These are phyloP conservation scores for Pseudonitzschia delicatissima DNA, from an alignment of 108 stramenopile genomes.

Conservation along the genomic window DNA sequence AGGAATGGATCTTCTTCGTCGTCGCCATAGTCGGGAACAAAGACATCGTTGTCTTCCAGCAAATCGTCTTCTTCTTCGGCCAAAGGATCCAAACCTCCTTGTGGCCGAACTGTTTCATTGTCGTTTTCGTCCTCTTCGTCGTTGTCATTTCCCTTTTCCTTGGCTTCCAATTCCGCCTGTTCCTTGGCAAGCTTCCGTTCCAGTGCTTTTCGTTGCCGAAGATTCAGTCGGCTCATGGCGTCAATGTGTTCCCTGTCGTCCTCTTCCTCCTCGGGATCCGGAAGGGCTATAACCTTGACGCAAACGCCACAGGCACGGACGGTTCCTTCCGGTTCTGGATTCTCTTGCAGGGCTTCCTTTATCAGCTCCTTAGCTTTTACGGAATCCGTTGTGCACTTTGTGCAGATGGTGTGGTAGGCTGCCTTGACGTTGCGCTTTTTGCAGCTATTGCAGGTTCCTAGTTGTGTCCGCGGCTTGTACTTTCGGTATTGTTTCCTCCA, in stretches of 20 bases:
- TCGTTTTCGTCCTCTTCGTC: slow-evolving; percentile 7
- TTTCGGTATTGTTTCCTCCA: slow-evolving; percentile 92
- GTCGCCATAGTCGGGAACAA: slow-evolving; percentile 24
- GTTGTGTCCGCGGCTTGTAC: slow-evolving; percentile 85
- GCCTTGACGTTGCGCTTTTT: slow-evolving; percentile 54
- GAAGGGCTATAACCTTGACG: slow-evolving; percentile 69
- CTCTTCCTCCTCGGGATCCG: slow-evolving; percentile 52
- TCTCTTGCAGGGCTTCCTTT: slow-evolving; percentile 25
- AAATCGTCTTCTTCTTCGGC: slow-evolving; percentile 29
- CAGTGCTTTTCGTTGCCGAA: slow-evolving; percentile 61
- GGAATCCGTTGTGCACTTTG: slow-evolving; percentile 47
- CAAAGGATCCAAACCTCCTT: not conserved
- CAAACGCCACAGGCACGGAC: slow-evolving; percentile 69
- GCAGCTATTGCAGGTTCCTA: slow-evolving; percentile 79
- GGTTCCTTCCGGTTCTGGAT: slow-evolving; percentile 3
- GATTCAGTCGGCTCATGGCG: slow-evolving; percentile 41
- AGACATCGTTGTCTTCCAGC: slow-evolving; percentile 11
- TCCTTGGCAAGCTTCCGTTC: slow-evolving; percentile 53
- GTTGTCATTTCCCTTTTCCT: not conserved
- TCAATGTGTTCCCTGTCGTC: slow-evolving; percentile 30
- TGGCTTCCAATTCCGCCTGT: not conserved
- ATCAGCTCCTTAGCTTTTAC: slow-evolving; percentile 49
- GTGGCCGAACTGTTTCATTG: not conserved
- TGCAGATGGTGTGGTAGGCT: slow-evolving; percentile 88
- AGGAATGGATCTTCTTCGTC: slow-evolving; percentile 85